These are phyloP conservation scores for Cadophora luteo-olivacea DNA, from an alignment of 2,329 filamentous ascomycete species.

Conservation along the genomic window DNA sequence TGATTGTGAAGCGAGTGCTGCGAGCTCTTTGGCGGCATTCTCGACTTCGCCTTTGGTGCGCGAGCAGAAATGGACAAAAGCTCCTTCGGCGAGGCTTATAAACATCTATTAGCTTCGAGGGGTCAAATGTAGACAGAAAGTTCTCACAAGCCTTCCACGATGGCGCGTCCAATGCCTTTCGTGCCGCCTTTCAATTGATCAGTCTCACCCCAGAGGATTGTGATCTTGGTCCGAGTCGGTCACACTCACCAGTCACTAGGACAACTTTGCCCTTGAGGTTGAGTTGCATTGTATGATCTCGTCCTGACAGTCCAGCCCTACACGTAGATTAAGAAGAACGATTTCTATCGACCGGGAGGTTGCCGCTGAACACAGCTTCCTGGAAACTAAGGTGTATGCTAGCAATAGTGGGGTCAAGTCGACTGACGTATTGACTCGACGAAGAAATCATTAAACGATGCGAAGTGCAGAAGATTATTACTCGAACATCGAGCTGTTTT, in stretches of 20 bases:
- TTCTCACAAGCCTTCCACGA: slow-evolving; percentile 34
- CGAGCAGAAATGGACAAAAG: slow-evolving; percentile 38
- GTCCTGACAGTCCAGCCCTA: background rate
- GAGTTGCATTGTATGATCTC: slow-evolving; percentile 42
- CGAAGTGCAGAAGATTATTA: background rate
- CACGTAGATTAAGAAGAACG: background rate
- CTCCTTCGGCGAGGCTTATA: slow-evolving; percentile 33
- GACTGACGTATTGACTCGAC: background rate
- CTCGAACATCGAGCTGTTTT: too few relatives aligned
- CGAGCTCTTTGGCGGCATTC: slow-evolving; percentile 29
- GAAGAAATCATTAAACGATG: too few relatives aligned
- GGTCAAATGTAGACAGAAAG: background rate
- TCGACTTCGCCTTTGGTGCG: slow-evolving; percentile 33
- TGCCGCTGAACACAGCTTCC: background rate
- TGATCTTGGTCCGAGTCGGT: background rate
- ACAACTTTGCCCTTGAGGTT: slow-evolving; percentile 46
- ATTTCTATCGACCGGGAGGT: background rate
- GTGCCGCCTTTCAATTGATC: slow-evolving; percentile 32
- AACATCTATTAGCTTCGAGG: background rate
- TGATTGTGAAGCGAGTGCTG: slow-evolving; percentile 13
- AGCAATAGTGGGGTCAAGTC: slow-evolving; percentile 3
- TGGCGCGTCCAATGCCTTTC: slow-evolving; percentile 38
- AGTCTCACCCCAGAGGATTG: background rate
- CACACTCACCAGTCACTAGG: slow-evolving; percentile 43
- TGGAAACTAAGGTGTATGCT: background rate